These are phyloP conservation scores for Letharia lupina DNA, from an alignment of 495 filamentous ascomycete species.

Conservation along the genomic window DNA sequence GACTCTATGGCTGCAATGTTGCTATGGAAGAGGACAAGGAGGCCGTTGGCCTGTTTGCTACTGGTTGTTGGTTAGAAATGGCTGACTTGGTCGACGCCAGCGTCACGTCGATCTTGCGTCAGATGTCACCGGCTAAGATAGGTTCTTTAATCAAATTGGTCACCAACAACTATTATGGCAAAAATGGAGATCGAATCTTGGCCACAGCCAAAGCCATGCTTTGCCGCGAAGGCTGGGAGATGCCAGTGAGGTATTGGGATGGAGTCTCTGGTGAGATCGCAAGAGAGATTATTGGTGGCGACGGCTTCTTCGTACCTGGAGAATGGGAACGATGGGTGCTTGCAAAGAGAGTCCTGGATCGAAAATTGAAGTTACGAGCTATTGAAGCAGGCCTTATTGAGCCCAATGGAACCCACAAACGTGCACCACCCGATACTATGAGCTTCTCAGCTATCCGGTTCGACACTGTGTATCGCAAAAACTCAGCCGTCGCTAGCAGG, in stretches of 20 bases:
- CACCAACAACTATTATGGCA: constrained; percentile 51
- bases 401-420: constrained; percentile 27
- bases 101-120: constrained; percentile 45
- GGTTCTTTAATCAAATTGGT: constrained; percentile 45
- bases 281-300: constrained; percentile 50
- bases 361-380: constrained; percentile 38
- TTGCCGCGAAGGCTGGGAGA: constrained; percentile 53
- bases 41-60: constrained; percentile 50
- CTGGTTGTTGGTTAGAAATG: constrained; percentile 53
- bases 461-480: constrained; percentile 39
- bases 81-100: constrained; percentile 49
- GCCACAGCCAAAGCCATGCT: constrained; percentile 51
- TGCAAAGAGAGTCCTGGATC: constrained; percentile 45
- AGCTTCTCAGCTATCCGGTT: constrained; percentile 40
- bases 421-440: constrained; percentile 34
- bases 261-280: constrained; percentile 49
- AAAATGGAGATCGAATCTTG: constrained; percentile 46
- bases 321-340: constrained; percentile 54
- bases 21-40: constrained; percentile 44
- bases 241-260: constrained; percentile 50
- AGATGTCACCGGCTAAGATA: constrained; percentile 43
- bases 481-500: constrained; percentile 25
- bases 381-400: constrained; percentile 37
- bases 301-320: constrained; percentile 50
- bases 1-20: constrained; percentile 46